Evolutionary conservation across 2,329 filamentous ascomycete species (phyloP), one percentile per base, ranked within the genome.

Genomic region (Calonectria honghensis): DNA sequence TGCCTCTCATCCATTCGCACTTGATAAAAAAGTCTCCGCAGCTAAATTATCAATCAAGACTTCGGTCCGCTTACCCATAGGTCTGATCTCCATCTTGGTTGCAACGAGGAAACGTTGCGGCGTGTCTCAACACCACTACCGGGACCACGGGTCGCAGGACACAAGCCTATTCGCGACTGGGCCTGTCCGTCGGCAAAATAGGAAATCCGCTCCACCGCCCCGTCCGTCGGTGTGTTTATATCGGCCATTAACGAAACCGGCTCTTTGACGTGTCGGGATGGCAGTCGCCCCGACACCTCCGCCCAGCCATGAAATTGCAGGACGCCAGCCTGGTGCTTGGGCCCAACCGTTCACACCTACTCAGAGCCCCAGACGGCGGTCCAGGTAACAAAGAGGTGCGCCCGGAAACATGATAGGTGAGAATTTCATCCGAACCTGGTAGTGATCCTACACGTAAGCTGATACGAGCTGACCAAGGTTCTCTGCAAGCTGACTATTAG

Each of bases 401-500:
- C 10, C 20, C 24, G n/a, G 5, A 13, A 10, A 4, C 5, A 48
- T 20, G 13, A n/a, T 6, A 39, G 31, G 59, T 31, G 13, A 48
- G 16, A 29, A 57, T 11, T 35, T 4, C 13, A 31, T 24, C 68
- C 59, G 7, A 18, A 27, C 27, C 18, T 35, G 50, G 68, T 9
- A 65, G 50, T 48, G 68, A 71, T 71, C 29, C 59, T 64, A 61
- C 59, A 7, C n/a, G 68, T 71, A 71, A 71, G 68, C 68, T 71
- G 59, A 71, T 66, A 66, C 31, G 48, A 35, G 68, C 68, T 71
- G 59, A 71, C 68, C 61, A 32, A 51, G 7, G 24, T 39, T 45
- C 32, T 6, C 29, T 48, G n/a, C 59, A 2, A 4, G 48, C 68
- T 65, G 59, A 57, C 59, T 50, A 54, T 48, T 18, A 35, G n/a